Base-by-base conservation (phyloP, 495 filamentous ascomycete genomes). In the Penicillium parvum region DNA sequence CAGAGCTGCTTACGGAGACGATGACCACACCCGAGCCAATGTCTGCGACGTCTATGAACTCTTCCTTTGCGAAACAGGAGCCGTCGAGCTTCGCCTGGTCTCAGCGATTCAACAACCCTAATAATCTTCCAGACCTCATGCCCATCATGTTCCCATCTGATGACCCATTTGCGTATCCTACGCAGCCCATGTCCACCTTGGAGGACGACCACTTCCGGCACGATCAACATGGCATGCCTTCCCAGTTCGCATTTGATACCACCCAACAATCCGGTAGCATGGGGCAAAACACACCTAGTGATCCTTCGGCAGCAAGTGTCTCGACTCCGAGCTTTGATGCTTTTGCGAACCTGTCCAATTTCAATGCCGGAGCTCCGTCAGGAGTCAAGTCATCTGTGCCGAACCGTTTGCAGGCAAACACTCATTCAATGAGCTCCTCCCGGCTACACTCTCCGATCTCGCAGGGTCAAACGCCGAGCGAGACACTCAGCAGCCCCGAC, bases 81-180 rank as follows among this genome's bases (percentile, higher is more conserved):
- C 42, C 58, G 5, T 47, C 60, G 9, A 52, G 46, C 18, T 36
- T 61, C 10, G 59, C 53, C 26, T 57, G 50, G 49, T 35, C 61
- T 3, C 65, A 66, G 27, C 61, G 57, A 29, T 63, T 63, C 34
- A 53, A 48, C 10, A 66, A 60, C 43, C 57, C 58, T 0, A 49
- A 50, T 52, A 68, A 58, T 17, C 61, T 94, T 15, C 76, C 85
- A 10, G 86, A 92, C 58, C 73, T 96, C 12, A 84, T 83, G 61
- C 78, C 84, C 8, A 84, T 95, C 64, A 96, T 96, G 88, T 97
- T 96, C 50, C 85, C 90, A 1, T 88, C 90, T 1, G 76, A 80
- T 17, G 90, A 97, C 57, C 88, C 90, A 0, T 91, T 96, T 45
- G 88, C 83, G 0, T 97, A 96, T 61, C 86, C 90, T 3, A 86